These are phyloP conservation scores for Porcisia deanei DNA, from an alignment of 208 protist genomes.

Conservation along the genomic window DNA sequence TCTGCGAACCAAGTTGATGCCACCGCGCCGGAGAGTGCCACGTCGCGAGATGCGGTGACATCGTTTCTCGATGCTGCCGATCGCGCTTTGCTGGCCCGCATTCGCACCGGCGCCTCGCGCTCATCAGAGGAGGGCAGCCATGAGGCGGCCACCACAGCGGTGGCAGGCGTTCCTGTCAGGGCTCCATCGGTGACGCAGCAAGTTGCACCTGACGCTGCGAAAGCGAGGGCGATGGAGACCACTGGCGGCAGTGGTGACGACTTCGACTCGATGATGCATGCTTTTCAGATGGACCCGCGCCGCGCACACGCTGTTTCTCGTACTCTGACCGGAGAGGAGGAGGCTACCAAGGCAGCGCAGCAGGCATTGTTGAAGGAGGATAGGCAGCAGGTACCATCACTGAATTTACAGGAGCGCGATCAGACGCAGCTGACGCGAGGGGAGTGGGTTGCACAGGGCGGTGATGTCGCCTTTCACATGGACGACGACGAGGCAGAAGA, in stretches of 20 bases:
- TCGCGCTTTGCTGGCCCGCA: constrained; percentile 29
- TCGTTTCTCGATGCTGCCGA: constrained; percentile 29
- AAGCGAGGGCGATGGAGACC: constrained; percentile 1
- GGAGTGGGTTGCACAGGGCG: constrained; percentile 79
- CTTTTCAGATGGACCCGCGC: constrained; percentile 62
- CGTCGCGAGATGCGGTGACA: not conserved
- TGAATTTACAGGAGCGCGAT: constrained; percentile 39
- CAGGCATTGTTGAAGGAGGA: constrained; percentile 58
- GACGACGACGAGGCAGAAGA: constrained; percentile 37
- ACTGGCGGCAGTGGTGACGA: constrained; percentile 37
- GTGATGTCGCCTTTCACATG: constrained; percentile 76
- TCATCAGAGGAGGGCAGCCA: constrained; percentile 13
- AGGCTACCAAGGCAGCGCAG: constrained; percentile 32
- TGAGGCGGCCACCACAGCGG: not conserved
- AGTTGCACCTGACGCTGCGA: constrained; percentile 7
- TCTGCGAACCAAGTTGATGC: not conserved
- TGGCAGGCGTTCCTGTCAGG: not conserved
- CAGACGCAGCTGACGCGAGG: constrained; percentile 55
- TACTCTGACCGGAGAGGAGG: constrained; percentile 64
- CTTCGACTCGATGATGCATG: constrained; percentile 74
- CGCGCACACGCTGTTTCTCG: constrained; percentile 67
- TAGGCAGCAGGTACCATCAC: constrained; percentile 49
- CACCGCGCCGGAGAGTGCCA: constrained; percentile 1
- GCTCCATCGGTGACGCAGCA: not conserved
- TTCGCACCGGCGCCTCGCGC: constrained; percentile 18